Evolutionary conservation across 2,329 filamentous ascomycete genomes (phyloP), one percentile per base, ranked within the genome.

Genomic region (Coleophoma eucalyptorum): DNA sequence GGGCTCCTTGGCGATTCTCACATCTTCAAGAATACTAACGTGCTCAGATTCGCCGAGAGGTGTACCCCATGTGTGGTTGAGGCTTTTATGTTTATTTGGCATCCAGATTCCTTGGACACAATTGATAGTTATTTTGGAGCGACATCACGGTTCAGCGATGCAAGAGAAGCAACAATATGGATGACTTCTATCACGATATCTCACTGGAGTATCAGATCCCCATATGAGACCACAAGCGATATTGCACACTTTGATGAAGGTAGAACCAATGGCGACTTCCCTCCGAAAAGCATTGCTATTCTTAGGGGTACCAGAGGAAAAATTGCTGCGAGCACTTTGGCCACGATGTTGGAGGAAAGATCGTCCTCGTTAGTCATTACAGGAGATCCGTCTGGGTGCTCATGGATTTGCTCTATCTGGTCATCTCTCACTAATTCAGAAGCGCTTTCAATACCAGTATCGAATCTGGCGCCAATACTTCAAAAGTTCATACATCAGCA

Each of bases 71-170:
- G 42, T 7, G 34, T 60, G 11, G 52, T 60, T 7, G 49, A 46
- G 35, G 43, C 52, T 2, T 59, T 60, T 19, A 52, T 60, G 5
- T 58, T 55, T 26, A 48, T 60, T 16, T 60, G 55, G 53, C 58
- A 60, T 51, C 51, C 55, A 1, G 56, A 60, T 26, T 51, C 51
- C 19, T 42, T 60, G 16, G 58, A 57, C 34, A 52, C 58, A 2
- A 51, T 58, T n/a, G 56, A 60, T 31, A 52, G 47, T 26, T 57
- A 60, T 46, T 56, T 60, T 43, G 51, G 50, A 6, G 26, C 49
- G 12, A 48, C 54, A 1, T 56, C 58, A 11, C 21, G 46, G 6
- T 60, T 55, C 32, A 34, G 47, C 3, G 50, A 58, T 7, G 50
- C 33, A 20, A 37, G 51, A 31, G 55, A 54, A 40, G 33, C 37